phyloP scores from a whole-genome alignment of 257 asterid genomes.

The Ophiorrhiza pumila region DNA sequence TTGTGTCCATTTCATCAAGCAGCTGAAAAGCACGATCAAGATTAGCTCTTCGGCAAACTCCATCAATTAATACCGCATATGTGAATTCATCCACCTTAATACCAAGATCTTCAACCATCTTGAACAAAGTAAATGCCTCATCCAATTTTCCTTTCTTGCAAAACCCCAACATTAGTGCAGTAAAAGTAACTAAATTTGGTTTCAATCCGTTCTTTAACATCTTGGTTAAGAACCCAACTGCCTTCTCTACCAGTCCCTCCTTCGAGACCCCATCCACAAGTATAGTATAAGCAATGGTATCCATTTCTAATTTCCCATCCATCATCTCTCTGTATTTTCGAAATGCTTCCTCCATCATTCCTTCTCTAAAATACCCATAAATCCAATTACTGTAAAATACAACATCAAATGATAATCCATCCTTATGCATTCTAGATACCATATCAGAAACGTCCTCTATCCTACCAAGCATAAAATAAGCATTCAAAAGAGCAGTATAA shows the following conservation, averaged over 20 bases:
- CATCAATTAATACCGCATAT: slow-evolving; percentile 65
- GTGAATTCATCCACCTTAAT: slow-evolving; percentile 67
- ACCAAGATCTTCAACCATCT: slow-evolving; percentile 49
- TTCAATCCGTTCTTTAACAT: slow-evolving; percentile 62
- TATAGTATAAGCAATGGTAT: slow-evolving; percentile 58
- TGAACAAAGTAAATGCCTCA: slow-evolving; percentile 64
- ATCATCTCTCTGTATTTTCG: slow-evolving; percentile 44
- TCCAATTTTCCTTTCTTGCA: slow-evolving; percentile 72
- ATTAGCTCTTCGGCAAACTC: slow-evolving; percentile 63
- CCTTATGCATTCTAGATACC: slow-evolving; percentile 49
- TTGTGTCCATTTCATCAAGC: slow-evolving; percentile 68
- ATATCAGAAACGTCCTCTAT: slow-evolving; percentile 46
- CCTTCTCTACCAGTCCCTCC: slow-evolving; percentile 79
- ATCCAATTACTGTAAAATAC: slow-evolving; percentile 76
- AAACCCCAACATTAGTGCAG: slow-evolving; percentile 67
- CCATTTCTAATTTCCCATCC: slow-evolving; percentile 42
- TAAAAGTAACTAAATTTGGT: slow-evolving; percentile 73
- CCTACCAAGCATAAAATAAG: slow-evolving; percentile 53
- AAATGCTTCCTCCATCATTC: slow-evolving; percentile 51
- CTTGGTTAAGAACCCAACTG: slow-evolving; percentile 61
- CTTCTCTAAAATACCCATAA: slow-evolving; percentile 52
- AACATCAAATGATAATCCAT: slow-evolving; percentile 49
- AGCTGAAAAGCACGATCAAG: slow-evolving; percentile 46
- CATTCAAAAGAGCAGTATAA: slow-evolving; percentile 57
- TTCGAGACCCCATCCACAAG: slow-evolving; percentile 76